Conservation (phyloP, 2,329 filamentous ascomycete species). For the Aspergillus pseudoterreus region DNA sequence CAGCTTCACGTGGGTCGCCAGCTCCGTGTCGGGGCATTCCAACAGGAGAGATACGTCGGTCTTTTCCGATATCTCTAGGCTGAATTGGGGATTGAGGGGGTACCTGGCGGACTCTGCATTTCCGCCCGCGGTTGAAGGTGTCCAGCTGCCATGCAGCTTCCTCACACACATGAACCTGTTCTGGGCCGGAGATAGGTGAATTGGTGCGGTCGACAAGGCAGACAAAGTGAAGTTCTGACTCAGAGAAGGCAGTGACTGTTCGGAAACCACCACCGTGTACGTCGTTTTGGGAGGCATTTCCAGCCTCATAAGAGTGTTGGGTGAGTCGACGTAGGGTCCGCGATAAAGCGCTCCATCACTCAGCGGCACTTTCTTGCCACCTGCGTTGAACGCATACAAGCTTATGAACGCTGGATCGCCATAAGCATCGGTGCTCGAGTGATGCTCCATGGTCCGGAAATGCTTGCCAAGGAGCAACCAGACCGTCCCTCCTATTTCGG, state of each 20-base stretch:
- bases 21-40: conserved; percentile 61
- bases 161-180: conserved; percentile 58
- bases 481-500: conserved; percentile 57
- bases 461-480: conserved; percentile 88
- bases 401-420: conserved; percentile 75
- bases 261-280: conserved; percentile 68
- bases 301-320: conserved; percentile 80
- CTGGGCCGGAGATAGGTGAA: conserved; percentile 60
- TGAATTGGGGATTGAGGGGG: conserved; percentile 83
- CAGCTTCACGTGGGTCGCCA: conserved; percentile 80
- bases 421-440: conserved; percentile 47
- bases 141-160: conserved; percentile 69
- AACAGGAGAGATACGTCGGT: conserved; percentile 71
- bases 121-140: conserved; percentile 73
- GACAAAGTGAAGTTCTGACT: conserved; percentile 84
- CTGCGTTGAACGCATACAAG: conserved; percentile 71
- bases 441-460: conserved; percentile 58
- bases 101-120: conserved; percentile 74
- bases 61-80: conserved; percentile 53
- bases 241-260: conserved; percentile 70
- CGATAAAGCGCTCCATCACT: conserved; percentile 68
- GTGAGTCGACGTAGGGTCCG: conserved; percentile 88
- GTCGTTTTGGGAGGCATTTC: conserved; percentile 51
- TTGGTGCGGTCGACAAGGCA: conserved; percentile 65
- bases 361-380: conserved; percentile 69